Evolutionary conservation across 1,139 yeast genomes (phyloP).

Genomic region (Taphrina sp.): DNA sequence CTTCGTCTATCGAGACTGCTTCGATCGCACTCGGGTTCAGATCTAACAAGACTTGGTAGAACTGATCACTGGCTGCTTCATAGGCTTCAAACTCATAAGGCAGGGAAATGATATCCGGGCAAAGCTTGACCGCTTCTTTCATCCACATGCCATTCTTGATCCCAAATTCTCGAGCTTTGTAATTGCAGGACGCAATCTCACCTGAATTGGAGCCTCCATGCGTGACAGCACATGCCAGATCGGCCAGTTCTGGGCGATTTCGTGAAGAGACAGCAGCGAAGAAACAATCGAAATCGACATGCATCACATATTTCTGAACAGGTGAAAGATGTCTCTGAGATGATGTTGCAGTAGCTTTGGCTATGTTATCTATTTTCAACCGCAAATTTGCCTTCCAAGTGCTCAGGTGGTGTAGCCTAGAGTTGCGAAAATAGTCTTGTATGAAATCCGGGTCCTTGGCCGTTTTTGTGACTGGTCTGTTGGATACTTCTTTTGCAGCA

Average conservation of each 20-base stretch:
- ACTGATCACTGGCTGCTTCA: constrained; percentile 58
- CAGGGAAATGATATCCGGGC: constrained; percentile 63
- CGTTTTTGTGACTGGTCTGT: constrained; percentile 43
- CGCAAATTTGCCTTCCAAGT: constrained; percentile 80
- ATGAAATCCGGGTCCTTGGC: constrained; percentile 80
- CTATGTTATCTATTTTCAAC: constrained; percentile 54
- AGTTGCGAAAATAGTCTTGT: constrained; percentile 66
- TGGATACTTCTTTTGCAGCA: not conserved
- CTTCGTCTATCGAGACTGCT: constrained; percentile 93
- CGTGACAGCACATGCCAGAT: constrained; percentile 74
- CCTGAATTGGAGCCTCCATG: constrained; percentile 61
- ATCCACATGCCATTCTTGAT: constrained; percentile 87
- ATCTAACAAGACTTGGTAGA: constrained; percentile 51
- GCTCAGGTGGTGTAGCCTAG: constrained; percentile 83
- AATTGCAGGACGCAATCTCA: constrained; percentile 92
- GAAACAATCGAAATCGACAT: constrained; percentile 90
- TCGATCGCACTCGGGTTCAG: constrained; percentile 58
- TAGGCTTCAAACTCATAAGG: constrained; percentile 76
- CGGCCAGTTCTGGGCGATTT: constrained; percentile 52
- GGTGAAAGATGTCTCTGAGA: constrained; percentile 7
- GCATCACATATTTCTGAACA: constrained; percentile 54
- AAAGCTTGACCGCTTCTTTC: constrained; percentile 54
- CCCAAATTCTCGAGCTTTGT: constrained; percentile 72
- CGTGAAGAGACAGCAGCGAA: constrained; percentile 83
- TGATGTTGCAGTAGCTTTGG: too few species aligned